Evolutionary conservation across 164 flowering plant species (phyloP).

Genomic region (Sedum album): DNA sequence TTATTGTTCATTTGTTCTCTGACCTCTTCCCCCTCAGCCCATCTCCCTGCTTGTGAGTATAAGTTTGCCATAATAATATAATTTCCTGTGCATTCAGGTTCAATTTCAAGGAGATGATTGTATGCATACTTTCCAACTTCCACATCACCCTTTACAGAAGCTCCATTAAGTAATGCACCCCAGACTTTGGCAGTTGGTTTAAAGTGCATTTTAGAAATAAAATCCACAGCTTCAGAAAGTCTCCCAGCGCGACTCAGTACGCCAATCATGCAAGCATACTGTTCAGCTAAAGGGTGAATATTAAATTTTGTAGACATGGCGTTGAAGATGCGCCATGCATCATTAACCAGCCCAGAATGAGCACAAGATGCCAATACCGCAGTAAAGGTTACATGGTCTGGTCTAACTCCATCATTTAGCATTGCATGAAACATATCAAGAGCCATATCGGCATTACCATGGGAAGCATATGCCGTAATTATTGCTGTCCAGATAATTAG

Average conservation of each 20-base stretch:
- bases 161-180: slow-evolving; percentile 81
- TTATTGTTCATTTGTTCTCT: slow-evolving; percentile 47
- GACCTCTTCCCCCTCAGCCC: slow-evolving; percentile 66
- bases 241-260: slow-evolving; percentile 63
- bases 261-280: slow-evolving; percentile 84
- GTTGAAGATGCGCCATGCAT: slow-evolving; percentile 51
- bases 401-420: slow-evolving; percentile 37
- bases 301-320: slow-evolving; percentile 36
- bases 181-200: slow-evolving; percentile 69
- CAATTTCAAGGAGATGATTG: slow-evolving; percentile 53
- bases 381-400: slow-evolving; percentile 68
- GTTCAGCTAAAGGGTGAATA: slow-evolving; percentile 51
- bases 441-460: slow-evolving; percentile 56
- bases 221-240: slow-evolving; percentile 55
- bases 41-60: slow-evolving; percentile 64
- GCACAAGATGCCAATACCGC: slow-evolving; percentile 75
- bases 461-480: slow-evolving; percentile 65
- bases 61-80: slow-evolving; percentile 66
- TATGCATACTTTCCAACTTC: slow-evolving; percentile 54
- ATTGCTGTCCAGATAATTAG: slow-evolving; percentile 79
- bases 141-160: slow-evolving; percentile 49
- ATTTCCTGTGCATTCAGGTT: slow-evolving; percentile 70
- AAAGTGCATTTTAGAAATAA: slow-evolving; percentile 57
- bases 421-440: slow-evolving; percentile 44
- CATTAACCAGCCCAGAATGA: slow-evolving; percentile 57